Base-by-base conservation (phyloP, 768 basidiomycete genomes). In the Leccinum uliginosum region DNA sequence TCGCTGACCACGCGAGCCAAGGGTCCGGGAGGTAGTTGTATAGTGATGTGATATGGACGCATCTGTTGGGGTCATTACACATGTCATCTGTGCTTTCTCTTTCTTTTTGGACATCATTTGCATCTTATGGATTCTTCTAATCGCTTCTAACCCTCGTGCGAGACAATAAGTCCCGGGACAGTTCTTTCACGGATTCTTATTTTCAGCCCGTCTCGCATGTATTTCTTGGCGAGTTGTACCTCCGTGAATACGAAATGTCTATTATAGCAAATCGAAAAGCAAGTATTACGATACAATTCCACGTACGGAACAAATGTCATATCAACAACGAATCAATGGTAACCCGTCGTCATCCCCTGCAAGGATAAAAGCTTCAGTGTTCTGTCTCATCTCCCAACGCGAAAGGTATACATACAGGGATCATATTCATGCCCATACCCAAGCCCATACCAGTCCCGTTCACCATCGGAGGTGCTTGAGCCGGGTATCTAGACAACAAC, bases 1-100 rank as follows among this genome's bases (percentile, higher is more conserved):
- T 90, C 91, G 26, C 73, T 94, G 55, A 84, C 81, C 59, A 87
- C 87, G 23, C 80, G 87, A 45, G 73, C 86, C n/a, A 89, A 84
- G 69, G 84, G 86, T 8, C 70, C 85, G 32, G 80, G 80, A 44
- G 69, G 72, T 26, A 71, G 78, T 50, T 91, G 88, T 68, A 67
- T 82, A 53, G 71, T 88, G 59, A 81, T 84, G 82, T 89, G 77
- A 82, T 57, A 21, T 53, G 23, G 50, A 50, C 47, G 19, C 23
- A 23, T 49, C 24, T 2, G 38, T 54, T 2, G 47, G 51, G 47
- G 35, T 35, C 14, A 45, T 24, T 27, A 34, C 23, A 34, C 23
- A 34, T 35, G 19, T 50, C 61, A 23, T 46, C 24, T 17, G 23
- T 26, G 24, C 55, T n/a, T 56, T 56, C 14, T 15, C 32, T 23